Evolutionary conservation across 2,329 filamentous ascomycete genomes (phyloP), one percentile per base, ranked within the genome.

Genomic region (Aspergillus sp.): DNA sequence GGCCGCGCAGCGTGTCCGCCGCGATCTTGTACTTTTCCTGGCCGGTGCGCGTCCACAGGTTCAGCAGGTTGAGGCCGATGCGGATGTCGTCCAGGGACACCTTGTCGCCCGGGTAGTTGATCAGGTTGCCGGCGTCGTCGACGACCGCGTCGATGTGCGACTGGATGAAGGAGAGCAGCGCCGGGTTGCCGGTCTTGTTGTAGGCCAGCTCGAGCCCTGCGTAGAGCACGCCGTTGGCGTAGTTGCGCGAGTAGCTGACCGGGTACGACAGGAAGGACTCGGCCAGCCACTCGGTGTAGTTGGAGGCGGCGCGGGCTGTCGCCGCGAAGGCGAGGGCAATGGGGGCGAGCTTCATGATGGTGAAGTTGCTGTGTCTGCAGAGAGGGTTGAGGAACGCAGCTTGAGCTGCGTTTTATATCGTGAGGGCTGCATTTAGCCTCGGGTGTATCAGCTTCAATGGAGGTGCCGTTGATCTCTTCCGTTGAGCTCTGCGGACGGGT

Each of bases 251-350:
- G 14, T 36, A 32, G 6, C 43, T 21, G 14, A 58, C 46, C 1
- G 45, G 36, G 17, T 57, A 54, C 20, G 52, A 54, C 31, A 57
- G 36, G 40, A 38, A 58, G 17, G 56, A 58, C 5, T 45, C 23
- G 9, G 54, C 43, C 44, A 58, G 45, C 49, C 52, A 57, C 50
- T 58, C 56, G 2, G 56, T 58, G 41, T 54, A 57, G 49, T 57
- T 57, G 19, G n/a, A 11, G 16, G 16, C 25, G 14, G 29, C 31
- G 3, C 38, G 42, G 5, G 53, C 41, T 10, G 19, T 45, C 17
- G 53, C 49, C n/a, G 46, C 45, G 11, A 43, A 20, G 16, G 48
- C 49, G 14, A 54, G 40, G 14, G 44, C 11, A 11, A 46, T 31
- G 4, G 23, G 11, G 17, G 36, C 36, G 16, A 25, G 31, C 16